phyloP scores from a whole-genome alignment of 2,329 filamentous ascomycete genomes.

The Calonectria montana region DNA sequence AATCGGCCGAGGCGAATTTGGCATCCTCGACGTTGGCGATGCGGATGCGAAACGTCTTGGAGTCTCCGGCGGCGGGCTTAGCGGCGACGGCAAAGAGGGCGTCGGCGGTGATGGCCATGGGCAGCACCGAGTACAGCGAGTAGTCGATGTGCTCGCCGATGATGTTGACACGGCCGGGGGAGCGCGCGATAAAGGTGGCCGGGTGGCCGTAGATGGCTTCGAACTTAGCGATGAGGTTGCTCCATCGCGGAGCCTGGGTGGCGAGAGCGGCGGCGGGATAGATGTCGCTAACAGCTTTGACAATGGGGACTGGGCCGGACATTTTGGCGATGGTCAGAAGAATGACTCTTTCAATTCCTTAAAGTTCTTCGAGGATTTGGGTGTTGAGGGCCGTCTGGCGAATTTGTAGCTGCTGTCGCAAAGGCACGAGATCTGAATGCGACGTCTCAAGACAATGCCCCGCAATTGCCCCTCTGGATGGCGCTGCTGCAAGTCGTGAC shows the following conservation, averaged over 20 bases:
- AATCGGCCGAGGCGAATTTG: constrained; percentile 81
- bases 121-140: constrained; percentile 93
- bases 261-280: constrained; percentile 81
- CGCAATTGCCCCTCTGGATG: constrained; percentile 37
- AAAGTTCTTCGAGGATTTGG: background rate
- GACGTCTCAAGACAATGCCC: constrained; percentile 35
- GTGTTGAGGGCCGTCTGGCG: background rate
- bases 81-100: constrained; percentile 84
- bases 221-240: constrained; percentile 78
- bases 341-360: background rate
- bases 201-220: constrained; percentile 74
- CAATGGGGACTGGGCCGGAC: constrained; percentile 76
- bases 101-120: constrained; percentile 94
- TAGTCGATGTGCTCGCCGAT: constrained; percentile 99
- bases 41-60: constrained; percentile 73
- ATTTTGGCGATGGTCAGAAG: constrained; percentile 44
- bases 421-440: constrained; percentile 32
- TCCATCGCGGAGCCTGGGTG: constrained; percentile 80
- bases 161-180: constrained; percentile 95
- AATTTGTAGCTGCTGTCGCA: constrained; percentile 25
- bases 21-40: constrained; percentile 82
- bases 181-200: constrained; percentile 86
- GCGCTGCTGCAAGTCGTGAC: constrained; percentile 29
- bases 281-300: constrained; percentile 80
- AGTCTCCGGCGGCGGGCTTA: constrained; percentile 59